Base-by-base conservation (phyloP, 169 alveolate species). In the Babesia ovis region DNA sequence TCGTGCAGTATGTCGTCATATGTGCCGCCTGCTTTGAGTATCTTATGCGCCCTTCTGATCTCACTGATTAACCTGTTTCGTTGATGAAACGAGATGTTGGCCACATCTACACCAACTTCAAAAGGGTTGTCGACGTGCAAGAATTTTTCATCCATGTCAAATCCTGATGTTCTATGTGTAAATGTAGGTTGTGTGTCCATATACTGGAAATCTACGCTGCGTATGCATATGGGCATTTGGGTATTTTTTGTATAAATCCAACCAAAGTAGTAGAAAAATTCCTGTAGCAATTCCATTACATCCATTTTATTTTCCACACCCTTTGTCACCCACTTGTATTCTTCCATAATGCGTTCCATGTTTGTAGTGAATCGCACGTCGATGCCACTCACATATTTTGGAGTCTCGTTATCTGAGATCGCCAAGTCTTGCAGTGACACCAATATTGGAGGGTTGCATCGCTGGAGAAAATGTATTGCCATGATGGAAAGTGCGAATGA, bases 381-480 rank as follows among this genome's bases (percentile, higher is more conserved):
- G 29, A 89, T 71, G 4, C 94, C 94, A 67, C 86, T 64, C 12
- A 89, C 84, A 59, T 83, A 89, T 54, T 75, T 76, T 14, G 94
- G 91, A 42, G 66, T 39, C 62, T 85, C 91, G 79, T 89, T 89
- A 39, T 85, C 83, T 34, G 83, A 62, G 50, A 85, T 37, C 14
- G 94, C 90, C 35, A 89, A 51, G 53, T 90, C 93, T 72, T 91
- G 95, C n/a, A 91, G 77, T 12, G 91, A 86, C 45, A 89, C 86
- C 23, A 91, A 58, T 32, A 91, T 55, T 31, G 90, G 92, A 6
- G 95, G 95, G 37, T 66, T 83, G 23, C 84, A 80, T 43, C 75
- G 55, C 53, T 91, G 95, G 41, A 91, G 59, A 69, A 84, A 91
- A 50, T 91, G 94, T 56, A 91, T 91, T 34, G 76, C 84, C 91